phyloP scores from a whole-genome alignment of 2,329 filamentous ascomycete genomes.

The Clonostachys rhizophaga region DNA sequence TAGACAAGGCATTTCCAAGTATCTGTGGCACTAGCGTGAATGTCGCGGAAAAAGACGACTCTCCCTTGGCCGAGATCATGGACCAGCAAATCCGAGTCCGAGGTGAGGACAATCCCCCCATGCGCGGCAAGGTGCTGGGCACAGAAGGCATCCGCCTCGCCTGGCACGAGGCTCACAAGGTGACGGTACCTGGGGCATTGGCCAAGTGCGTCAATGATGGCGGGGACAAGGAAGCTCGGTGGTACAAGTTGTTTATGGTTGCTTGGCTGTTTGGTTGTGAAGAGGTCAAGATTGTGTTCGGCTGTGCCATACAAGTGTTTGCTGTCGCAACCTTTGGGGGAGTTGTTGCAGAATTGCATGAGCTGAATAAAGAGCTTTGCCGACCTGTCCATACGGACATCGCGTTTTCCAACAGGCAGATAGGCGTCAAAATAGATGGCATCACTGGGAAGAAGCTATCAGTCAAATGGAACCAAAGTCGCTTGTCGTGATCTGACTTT shows the following conservation, averaged over 20 bases:
- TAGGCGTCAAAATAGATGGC: slow-evolving; percentile 84
- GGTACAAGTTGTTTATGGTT: slow-evolving; percentile 32
- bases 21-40: slow-evolving; percentile 33
- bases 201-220: slow-evolving; percentile 67
- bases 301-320: background rate
- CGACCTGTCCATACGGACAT: slow-evolving; percentile 56
- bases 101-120: slow-evolving; percentile 62
- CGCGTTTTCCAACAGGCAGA: slow-evolving; percentile 63
- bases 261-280: slow-evolving; percentile 10
- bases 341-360: background rate
- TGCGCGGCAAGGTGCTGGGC: slow-evolving; percentile 55
- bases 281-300: slow-evolving; percentile 11
- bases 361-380: slow-evolving; percentile 53
- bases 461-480: no score
- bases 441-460: slow-evolving; percentile 17
- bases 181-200: slow-evolving; percentile 30
- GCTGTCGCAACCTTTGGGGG: background rate
- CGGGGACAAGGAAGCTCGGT: slow-evolving; percentile 71
- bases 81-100: slow-evolving; percentile 82
- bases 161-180: slow-evolving; percentile 60
- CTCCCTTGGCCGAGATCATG: slow-evolving; percentile 64
- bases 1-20: background rate
- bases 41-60: slow-evolving; percentile 65
- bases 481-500: fast-evolving
- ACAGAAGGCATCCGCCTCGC: slow-evolving; percentile 82